Conservation (phyloP, 1,284 basidiomycete species). For the Pterulicium gracile region DNA sequence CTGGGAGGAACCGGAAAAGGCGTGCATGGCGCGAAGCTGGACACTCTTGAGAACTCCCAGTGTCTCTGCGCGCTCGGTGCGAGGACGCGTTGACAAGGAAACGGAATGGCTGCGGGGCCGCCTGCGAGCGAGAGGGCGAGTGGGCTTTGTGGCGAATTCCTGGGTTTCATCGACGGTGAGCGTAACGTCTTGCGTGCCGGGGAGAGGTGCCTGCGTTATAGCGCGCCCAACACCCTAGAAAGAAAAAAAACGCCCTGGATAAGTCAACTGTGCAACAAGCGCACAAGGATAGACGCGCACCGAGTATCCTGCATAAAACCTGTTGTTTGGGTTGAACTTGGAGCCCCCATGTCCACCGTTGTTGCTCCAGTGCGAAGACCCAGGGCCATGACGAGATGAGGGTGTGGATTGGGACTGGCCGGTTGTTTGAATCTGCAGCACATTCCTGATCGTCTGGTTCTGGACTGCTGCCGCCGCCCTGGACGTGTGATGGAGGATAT, state of each 20-base stretch:
- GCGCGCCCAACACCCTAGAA: conserved; percentile 51
- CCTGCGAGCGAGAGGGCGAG: conserved; percentile 21
- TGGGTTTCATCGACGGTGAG: conserved; percentile 48
- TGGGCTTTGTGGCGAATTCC: conserved; percentile 23
- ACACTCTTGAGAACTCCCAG: conserved; percentile 50
- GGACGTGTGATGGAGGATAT: conserved; percentile 61
- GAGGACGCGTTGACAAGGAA: conserved; percentile 30
- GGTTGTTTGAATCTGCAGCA: conserved; percentile 51
- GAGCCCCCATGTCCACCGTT: conserved; percentile 53
- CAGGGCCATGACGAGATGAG: conserved; percentile 23
- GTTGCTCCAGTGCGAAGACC: conserved; percentile 43
- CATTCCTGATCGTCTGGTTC: conserved; percentile 64
- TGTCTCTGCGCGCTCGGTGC: conserved; percentile 28
- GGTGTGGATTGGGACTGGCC: conserved; percentile 22
- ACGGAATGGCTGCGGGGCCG: conserved; percentile 51
- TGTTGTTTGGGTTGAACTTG: conserved; percentile 56
- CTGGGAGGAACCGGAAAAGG: conserved; percentile 41
- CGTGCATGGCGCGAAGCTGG: conserved; percentile 41
- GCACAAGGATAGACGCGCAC: conserved; percentile 21
- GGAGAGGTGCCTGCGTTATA: conserved; percentile 57
- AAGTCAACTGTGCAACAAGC: background rate
- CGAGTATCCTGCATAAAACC: conserved; percentile 52
- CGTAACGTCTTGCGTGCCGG: conserved; percentile 36
- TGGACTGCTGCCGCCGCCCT: conserved; percentile 67
- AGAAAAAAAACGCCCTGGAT: conserved; percentile 8